phyloP scores from a whole-genome alignment of 2,329 filamentous ascomycete genomes.

The Ascochyta fabae region DNA sequence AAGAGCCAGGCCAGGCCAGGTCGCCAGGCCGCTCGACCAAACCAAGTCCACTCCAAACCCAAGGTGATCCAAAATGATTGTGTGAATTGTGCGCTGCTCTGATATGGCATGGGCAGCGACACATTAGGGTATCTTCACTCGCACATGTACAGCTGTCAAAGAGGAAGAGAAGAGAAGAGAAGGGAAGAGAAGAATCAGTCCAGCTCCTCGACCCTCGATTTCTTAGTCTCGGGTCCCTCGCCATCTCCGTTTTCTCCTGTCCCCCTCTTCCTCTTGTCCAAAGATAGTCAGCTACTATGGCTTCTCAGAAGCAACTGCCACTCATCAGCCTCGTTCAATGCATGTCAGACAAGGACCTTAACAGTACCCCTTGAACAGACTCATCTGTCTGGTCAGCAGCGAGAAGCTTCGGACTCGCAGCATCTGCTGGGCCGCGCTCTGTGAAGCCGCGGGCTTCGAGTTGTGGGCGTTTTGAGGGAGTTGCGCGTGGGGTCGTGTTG shows the following conservation, averaged over 20 bases:
- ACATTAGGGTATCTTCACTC: not conserved
- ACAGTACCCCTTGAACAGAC: conserved; percentile 60
- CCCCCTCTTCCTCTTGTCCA: conserved; percentile 20
- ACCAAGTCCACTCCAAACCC: not conserved
- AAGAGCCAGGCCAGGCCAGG: no score
- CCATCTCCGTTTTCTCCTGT: not conserved
- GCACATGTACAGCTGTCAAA: no score
- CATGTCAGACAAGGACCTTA: conserved; percentile 16
- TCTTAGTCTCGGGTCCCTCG: conserved; percentile 12
- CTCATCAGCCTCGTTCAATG: conserved; percentile 10
- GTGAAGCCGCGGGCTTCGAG: conserved; percentile 71
- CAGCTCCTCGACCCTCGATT: conserved; percentile 1
- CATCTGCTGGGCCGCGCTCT: conserved; percentile 66
- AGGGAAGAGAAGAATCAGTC: not conserved
- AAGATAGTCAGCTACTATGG: conserved; percentile 22
- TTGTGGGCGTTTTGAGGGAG: conserved; percentile 53
- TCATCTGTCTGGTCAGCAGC: conserved; percentile 69
- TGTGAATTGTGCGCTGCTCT: not conserved
- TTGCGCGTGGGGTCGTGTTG: conserved; percentile 16
- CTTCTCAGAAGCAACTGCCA: conserved; percentile 19
- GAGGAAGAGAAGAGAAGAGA: no score
- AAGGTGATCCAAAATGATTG: not conserved
- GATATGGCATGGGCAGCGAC: not conserved
- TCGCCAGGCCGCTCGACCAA: not conserved
- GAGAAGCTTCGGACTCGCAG: conserved; percentile 65